Base-by-base conservation (phyloP, 2,329 filamentous ascomycete species). In the Diaporthe eres region DNA sequence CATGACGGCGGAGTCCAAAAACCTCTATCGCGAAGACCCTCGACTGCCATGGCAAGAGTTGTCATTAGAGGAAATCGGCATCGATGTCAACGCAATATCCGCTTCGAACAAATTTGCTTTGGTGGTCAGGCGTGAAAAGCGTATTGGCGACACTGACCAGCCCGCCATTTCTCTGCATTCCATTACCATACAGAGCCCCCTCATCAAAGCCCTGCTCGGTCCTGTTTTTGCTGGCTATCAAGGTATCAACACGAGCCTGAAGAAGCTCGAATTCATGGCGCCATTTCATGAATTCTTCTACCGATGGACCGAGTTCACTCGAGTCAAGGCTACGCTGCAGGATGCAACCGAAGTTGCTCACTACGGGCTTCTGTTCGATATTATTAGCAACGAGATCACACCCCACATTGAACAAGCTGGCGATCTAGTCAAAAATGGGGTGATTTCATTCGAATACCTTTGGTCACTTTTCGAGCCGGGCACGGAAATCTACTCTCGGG, bases 221-320 rank as follows among this genome's bases (percentile, higher is more conserved):
- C 25, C 37, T 47, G 68, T 71, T 1, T 58, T 71, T 22, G 15
- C 25, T 1, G 70, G 28, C 0, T 72, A 72, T n/a, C 70, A 31
- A 10, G 55, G 55, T 0, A 28, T 61, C 55, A 72, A 57, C 10
- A 47, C 55, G 2, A 42, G 15, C 6, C 39, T 72, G 22, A 61
- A 61, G 6, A 17, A 10, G 0, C 22, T 72, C 2, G 42, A 34
- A 3, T 70, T 70, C 10, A 37, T 22, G 5, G 47, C 65, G 7
- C 65, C 65, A 3, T 70, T 70, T 6, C 65, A 55, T 25, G 65
- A 70, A 17, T 70, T 70, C 65, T 70, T 70, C 31, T 68, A 70
- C 10, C 44, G 65, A 25, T 70, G 65, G 65, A n/a, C 28, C 8
- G 65, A 53, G 10, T 70, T 70, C 42, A 34, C 13, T 17, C n/a